Conservation (phyloP, 305 asterid species). For the Petunia hybrid region DNA sequence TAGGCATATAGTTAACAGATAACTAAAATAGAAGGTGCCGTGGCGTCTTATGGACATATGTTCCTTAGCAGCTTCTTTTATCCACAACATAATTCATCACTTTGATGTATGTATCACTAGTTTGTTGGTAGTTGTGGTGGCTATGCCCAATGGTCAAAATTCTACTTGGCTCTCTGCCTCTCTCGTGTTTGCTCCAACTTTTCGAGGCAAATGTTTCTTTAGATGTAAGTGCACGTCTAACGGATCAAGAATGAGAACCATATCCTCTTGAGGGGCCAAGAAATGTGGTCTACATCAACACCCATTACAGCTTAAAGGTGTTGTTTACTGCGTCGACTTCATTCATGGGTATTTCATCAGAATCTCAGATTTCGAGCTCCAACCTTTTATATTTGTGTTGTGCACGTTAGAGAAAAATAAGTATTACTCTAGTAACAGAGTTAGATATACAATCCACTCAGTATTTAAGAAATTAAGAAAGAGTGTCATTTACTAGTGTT, state of each 20-base stretch:
- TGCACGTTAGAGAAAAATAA: no score
- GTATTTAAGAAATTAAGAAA: no score
- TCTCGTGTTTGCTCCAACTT: not conserved
- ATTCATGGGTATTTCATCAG: no score
- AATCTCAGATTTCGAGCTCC: no score
- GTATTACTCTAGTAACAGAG: no score
- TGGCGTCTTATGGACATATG: not conserved
- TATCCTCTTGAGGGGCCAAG: not conserved
- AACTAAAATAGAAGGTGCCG: not conserved
- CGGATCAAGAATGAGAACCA: constrained; percentile 3
- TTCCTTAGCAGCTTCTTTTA: constrained; percentile 1
- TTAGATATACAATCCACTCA: no score
- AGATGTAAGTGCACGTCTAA: not conserved
- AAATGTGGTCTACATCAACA: not conserved
- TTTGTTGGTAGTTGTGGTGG: not conserved
- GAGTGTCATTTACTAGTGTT: no score
- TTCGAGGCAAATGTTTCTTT: not conserved
- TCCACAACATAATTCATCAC: constrained; percentile 1
- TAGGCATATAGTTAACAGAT: not conserved
- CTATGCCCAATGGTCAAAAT: constrained; percentile 17
- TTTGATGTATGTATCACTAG: constrained; percentile 1
- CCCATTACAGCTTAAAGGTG: not conserved
- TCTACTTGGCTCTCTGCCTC: not conserved
- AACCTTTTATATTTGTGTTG: no score
- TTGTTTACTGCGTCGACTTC: no score